phyloP scores from a whole-genome alignment of 1,139 yeast species.

The Blastobotrys aristatus region DNA sequence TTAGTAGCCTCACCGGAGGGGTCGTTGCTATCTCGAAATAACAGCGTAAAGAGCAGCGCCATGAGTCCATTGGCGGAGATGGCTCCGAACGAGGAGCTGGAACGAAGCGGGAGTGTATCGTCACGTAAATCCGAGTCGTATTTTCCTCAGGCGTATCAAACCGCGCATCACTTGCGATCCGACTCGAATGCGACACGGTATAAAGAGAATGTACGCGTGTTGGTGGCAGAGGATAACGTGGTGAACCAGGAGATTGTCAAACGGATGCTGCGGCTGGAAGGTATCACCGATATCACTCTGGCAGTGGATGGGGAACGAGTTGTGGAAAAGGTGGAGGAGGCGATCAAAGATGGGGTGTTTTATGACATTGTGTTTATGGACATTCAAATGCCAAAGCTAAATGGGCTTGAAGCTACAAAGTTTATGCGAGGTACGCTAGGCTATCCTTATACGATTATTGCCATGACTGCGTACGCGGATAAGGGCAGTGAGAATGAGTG shows the following conservation, averaged over 20 bases:
- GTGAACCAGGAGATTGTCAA: constrained; percentile 89
- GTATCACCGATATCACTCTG: constrained; percentile 60
- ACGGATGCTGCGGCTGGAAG: constrained; percentile 78
- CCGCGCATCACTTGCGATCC: background rate
- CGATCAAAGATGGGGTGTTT: constrained; percentile 37
- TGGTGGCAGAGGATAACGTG: constrained; percentile 92
- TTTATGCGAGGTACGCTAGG: constrained; percentile 61
- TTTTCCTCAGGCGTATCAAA: background rate
- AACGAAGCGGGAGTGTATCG: background rate
- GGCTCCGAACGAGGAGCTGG: constrained; percentile 1
- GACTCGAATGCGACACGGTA: background rate
- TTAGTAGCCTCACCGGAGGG: constrained; percentile 4
- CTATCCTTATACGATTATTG: constrained; percentile 75
- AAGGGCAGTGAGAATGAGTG: constrained; percentile 77
- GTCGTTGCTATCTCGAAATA: constrained; percentile 3
- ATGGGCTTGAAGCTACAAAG: constrained; percentile 79
- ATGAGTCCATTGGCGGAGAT: constrained; percentile 2
- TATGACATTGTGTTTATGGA: constrained; percentile 89
- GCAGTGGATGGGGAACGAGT: constrained; percentile 94
- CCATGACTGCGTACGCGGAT: constrained; percentile 92
- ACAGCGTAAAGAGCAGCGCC: constrained; percentile 6
- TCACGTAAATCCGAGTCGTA: constrained; percentile 1
- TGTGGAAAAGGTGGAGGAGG: constrained; percentile 53
- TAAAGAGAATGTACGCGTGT: constrained; percentile 39
- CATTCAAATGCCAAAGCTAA: constrained; percentile 91